Evolutionary conservation across 2,329 filamentous ascomycete species (phyloP), one percentile per base, ranked within the genome.

Genomic region (Hortaea sp.): DNA sequence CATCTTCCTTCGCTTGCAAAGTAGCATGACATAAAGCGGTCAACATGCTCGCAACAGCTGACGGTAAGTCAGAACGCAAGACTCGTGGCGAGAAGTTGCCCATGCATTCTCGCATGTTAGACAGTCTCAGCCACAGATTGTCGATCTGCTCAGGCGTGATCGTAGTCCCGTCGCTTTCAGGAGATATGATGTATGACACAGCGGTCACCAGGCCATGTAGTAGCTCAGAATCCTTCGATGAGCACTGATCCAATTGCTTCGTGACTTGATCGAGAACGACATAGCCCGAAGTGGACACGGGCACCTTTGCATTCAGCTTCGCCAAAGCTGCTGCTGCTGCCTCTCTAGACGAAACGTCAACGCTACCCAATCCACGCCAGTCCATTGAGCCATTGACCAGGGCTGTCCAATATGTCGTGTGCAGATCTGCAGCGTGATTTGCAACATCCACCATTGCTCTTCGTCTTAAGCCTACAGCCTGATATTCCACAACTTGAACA

Each of bases 401-500:
- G 1, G 84, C 81, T 41, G 75, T 71, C 63, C 86, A 86, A 51
- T 85, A 87, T 1, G 70, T 60, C 1, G 43, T 10, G 29, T 81
- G 78, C 5, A 97, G 68, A n/a, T 68, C 70, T 0, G 85, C 79
- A 0, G 84, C 84, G 34, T 75, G 75, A 9, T 79, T 69, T 0
- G 86, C 81, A 7, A 97, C 87, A 41, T 89, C 79, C 37, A 81
- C 75, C 57, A 95, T 82, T 3, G 89, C 90, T 53, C 86, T 78
- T 11, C 85, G 83, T 27, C 90, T 78, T n/a, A 94, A 75, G 2
- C 92, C 90, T 13, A 98, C 88, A 34, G 87, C 79, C 62, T 95
- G 88, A 60, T 95, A 98, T 61, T 98, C 92, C 1, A 97, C 86
- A 1, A 79, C 77, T 61, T 97, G 92, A 0, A 97, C 88, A 1